phyloP scores from a whole-genome alignment of 768 basidiomycete species.

The Phanerochaete sordida region DNA sequence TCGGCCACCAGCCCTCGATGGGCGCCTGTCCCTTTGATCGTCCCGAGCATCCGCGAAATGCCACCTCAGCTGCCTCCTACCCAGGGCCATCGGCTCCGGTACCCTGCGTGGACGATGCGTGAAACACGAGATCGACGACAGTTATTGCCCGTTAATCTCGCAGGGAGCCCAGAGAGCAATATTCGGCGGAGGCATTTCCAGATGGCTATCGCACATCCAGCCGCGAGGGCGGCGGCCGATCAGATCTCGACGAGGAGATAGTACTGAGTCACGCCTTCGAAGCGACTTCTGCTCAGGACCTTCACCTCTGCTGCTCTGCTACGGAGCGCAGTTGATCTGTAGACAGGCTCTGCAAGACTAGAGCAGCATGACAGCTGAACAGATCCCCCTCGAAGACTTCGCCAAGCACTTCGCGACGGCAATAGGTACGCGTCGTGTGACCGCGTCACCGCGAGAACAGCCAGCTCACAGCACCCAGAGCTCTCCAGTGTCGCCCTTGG shows the following conservation, averaged over 20 bases:
- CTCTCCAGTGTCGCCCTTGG: constrained; percentile 86
- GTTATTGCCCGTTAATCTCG: no score
- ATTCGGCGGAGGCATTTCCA: background rate
- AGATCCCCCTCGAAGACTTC: constrained; percentile 46
- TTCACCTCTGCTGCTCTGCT: background rate
- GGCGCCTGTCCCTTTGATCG: background rate
- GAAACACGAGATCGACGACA: background rate
- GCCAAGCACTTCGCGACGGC: constrained; percentile 40
- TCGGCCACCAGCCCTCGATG: background rate
- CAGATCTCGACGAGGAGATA: background rate
- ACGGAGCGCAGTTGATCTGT: background rate
- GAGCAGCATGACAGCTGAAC: constrained; percentile 29
- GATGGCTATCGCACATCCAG: no score
- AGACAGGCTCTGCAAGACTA: background rate
- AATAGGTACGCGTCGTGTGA: constrained; percentile 39
- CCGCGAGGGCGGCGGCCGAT: background rate
- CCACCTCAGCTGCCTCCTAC: background rate
- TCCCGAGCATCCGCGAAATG: background rate
- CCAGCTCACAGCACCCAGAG: constrained; percentile 47
- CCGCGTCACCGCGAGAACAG: background rate
- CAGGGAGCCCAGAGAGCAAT: background rate
- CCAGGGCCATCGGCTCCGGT: no score
- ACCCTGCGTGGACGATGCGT: no score
- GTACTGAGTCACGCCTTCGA: background rate
- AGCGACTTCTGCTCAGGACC: background rate